Percentiles rank a stretch among this genome's conserved stretches.
Conservation (phyloP, 441 rosid species). For the Erysimum cheiri region DNA sequence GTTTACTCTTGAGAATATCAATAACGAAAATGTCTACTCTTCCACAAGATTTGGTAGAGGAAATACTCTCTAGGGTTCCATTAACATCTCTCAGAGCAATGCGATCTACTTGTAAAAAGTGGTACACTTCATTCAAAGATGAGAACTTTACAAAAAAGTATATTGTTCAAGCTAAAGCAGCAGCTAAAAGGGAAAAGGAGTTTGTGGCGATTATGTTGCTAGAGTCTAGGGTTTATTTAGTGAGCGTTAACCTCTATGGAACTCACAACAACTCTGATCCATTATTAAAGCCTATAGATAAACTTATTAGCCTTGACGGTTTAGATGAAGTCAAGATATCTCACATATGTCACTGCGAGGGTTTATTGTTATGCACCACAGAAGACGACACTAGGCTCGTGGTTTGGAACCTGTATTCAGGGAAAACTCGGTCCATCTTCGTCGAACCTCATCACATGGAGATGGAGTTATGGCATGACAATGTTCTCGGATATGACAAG, state of each 20-base stretch:
- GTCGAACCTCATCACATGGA: no score
- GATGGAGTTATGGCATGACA: no score
- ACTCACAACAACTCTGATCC: slow-evolving; percentile 1
- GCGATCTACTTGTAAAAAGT: not conserved
- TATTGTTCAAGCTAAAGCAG: not conserved
- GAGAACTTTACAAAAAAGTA: no score
- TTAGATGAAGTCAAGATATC: slow-evolving; percentile 3
- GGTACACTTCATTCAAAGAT: not conserved
- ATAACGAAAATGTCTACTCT: not conserved
- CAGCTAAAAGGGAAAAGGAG: not conserved
- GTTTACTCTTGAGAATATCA: no score
- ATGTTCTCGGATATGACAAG: slow-evolving; percentile 15
- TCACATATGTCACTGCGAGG: slow-evolving; percentile 11
- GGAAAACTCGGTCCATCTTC: not conserved
- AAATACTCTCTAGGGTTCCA: not conserved
- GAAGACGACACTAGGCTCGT: slow-evolving; percentile 21
- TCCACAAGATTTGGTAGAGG: not conserved
- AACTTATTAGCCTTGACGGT: slow-evolving; percentile 6
- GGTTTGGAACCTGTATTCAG: slow-evolving; percentile 16
- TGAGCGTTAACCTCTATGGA: not conserved
- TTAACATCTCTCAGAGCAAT: no score
- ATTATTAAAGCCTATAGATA: not conserved
- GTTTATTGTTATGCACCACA: slow-evolving; percentile 24
- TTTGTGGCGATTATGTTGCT: slow-evolving; percentile 3
- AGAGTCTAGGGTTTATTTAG: not conserved